Percentiles rank a stretch among this genome's conserved stretches.
phyloP scores from a whole-genome alignment of 306 rosid species.

The Sesbania bispinosa region DNA sequence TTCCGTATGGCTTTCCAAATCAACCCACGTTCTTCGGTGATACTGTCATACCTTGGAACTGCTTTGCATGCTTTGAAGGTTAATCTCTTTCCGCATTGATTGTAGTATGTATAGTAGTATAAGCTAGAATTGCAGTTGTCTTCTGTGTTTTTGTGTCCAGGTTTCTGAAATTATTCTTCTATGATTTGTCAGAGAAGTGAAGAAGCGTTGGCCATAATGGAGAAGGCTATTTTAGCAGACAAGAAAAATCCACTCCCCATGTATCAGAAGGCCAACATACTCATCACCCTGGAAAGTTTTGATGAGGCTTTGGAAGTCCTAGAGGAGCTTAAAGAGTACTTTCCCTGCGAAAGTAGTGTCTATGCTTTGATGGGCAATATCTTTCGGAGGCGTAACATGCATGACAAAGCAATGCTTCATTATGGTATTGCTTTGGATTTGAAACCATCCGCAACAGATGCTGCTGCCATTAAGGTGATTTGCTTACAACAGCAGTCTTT shows the following conservation, averaged over 20 bases:
- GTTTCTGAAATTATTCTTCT: conserved; percentile 29
- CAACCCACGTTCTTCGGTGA: conserved; percentile 84
- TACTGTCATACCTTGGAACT: conserved; percentile 85
- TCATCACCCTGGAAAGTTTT: conserved; percentile 61
- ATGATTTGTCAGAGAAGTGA: conserved; percentile 60
- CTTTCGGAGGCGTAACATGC: conserved; percentile 73
- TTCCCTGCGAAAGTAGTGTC: conserved; percentile 91
- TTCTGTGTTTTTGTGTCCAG: not conserved
- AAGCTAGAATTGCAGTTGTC: conserved; percentile 20
- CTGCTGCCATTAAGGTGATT: conserved; percentile 84
- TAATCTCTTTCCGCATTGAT: conserved; percentile 20
- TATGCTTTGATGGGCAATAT: conserved; percentile 94
- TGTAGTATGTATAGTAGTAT: conserved; percentile 5
- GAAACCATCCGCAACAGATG: conserved; percentile 90
- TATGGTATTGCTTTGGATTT: conserved; percentile 92
- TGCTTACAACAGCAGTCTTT: not conserved
- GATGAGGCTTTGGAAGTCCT: conserved; percentile 84
- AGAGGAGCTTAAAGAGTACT: conserved; percentile 77
- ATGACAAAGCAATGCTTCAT: conserved; percentile 90
- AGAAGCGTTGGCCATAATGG: conserved; percentile 84
- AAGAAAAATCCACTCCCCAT: conserved; percentile 91
- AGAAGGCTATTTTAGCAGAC: conserved; percentile 84
- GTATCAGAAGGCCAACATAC: conserved; percentile 94
- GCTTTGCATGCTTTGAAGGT: conserved; percentile 88
- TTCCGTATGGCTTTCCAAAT: conserved; percentile 81